phyloP scores from a whole-genome alignment of 495 filamentous ascomycete species.

The Aspergillus avenaceus region DNA sequence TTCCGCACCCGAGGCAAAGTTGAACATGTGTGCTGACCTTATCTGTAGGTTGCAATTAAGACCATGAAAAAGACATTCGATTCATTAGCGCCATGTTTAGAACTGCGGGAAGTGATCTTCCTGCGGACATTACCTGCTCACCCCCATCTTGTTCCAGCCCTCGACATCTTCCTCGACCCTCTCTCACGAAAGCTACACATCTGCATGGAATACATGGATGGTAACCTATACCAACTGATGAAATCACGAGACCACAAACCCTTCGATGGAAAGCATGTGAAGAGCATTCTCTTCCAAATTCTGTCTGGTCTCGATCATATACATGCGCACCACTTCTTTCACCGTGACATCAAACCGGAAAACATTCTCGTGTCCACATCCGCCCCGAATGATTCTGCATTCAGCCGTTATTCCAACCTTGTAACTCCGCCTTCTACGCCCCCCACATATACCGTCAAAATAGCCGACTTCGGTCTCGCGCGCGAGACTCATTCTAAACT shows the following conservation, averaged over 20 bases:
- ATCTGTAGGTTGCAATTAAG: constrained; percentile 87
- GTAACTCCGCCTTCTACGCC: constrained; percentile 94
- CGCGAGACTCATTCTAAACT: constrained; percentile 94
- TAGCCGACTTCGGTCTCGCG: constrained; percentile 98
- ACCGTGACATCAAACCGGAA: constrained; percentile 98
- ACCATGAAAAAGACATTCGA: constrained; percentile 99
- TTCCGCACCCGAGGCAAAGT: constrained; percentile 9
- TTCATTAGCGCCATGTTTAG: constrained; percentile 80
- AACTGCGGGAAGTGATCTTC: constrained; percentile 96
- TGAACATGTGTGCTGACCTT: constrained; percentile 19
- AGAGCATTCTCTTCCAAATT: constrained; percentile 97
- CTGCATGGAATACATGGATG: constrained; percentile 99
- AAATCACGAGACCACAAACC: constrained; percentile 94
- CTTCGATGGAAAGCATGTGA: constrained; percentile 85
- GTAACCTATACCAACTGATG: constrained; percentile 98
- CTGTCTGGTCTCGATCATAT: constrained; percentile 95
- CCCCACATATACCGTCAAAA: constrained; percentile 92
- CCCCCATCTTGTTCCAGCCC: constrained; percentile 87
- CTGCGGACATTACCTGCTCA: constrained; percentile 82
- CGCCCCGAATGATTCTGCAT: constrained; percentile 74
- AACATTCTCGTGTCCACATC: constrained; percentile 98
- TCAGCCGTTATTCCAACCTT: constrained; percentile 86
- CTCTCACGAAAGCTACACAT: constrained; percentile 95
- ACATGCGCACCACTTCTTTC: constrained; percentile 95
- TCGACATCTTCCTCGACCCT: constrained; percentile 98